phyloP scores from a whole-genome alignment of 768 basidiomycete species.

The Tulasnella sp. region DNA sequence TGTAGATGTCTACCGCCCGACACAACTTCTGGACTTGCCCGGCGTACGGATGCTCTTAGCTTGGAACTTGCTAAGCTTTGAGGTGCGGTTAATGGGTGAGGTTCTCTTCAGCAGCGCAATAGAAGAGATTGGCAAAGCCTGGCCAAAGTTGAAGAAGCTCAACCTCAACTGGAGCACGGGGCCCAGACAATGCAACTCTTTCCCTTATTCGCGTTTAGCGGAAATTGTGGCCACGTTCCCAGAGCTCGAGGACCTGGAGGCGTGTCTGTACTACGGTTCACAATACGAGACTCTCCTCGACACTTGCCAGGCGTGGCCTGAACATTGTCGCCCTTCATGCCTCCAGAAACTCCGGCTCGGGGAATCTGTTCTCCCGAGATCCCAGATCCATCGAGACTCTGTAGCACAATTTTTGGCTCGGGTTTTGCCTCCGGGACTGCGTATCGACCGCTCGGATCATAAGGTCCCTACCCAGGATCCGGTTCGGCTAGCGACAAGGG shows the following conservation, averaged over 20 bases:
- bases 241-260: neutral
- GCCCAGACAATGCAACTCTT: no score
- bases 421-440: neutral
- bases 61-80: neutral
- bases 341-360: neutral
- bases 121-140: neutral
- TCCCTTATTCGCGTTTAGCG: neutral
- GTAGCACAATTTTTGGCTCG: neutral
- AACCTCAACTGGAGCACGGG: neutral
- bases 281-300: neutral
- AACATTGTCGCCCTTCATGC: neutral
- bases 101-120: neutral
- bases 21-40: no score
- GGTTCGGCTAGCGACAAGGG: neutral
- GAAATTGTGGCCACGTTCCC: neutral
- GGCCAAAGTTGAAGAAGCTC: neutral
- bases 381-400: neutral
- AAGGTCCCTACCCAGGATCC: neutral
- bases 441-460: neutral
- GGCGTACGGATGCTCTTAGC: no score
- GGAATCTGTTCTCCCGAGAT: neutral
- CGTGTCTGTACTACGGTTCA: neutral
- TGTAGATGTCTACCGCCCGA: no score
- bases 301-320: no score
- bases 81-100: neutral